Percentiles rank a stretch among this genome's conserved stretches.
phyloP scores from a whole-genome alignment of 2,329 filamentous ascomycete species.

The Sclerotinia subarctica region DNA sequence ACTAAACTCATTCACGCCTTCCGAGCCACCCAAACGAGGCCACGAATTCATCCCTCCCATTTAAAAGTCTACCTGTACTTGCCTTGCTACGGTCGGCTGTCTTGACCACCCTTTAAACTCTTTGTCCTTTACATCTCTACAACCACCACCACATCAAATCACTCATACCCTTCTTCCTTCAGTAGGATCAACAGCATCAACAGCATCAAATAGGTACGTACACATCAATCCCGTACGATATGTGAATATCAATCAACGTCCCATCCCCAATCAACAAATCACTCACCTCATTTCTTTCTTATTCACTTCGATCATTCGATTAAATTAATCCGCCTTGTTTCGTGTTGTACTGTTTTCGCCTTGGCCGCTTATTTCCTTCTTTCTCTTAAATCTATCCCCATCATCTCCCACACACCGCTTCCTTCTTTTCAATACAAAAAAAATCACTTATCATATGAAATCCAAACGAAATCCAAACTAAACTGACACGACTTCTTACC shows the following conservation, averaged over 20 bases:
- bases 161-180: neutral
- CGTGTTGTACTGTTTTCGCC: constrained; percentile 2
- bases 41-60: constrained; percentile 6
- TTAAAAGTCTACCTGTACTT: neutral
- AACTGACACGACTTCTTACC: constrained; percentile 7
- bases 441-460: neutral
- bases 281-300: neutral
- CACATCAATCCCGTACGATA: neutral
- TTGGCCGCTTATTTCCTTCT: constrained; percentile 16
- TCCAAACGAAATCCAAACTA: neutral
- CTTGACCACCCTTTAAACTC: no score
- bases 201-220: neutral
- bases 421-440: neutral
- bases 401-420: constrained; percentile 11
- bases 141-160: neutral
- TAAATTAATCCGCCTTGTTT: neutral
- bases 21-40: constrained; percentile 15
- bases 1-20: neutral
- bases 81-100: neutral
- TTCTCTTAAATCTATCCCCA: constrained; percentile 17
- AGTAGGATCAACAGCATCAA: neutral
- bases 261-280: no score
- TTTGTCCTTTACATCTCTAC: neutral
- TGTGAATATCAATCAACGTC: no score
- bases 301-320: neutral